A percentile compares a stretch with the other conserved stretches of the same genome.
phyloP scores from a whole-genome alignment of 1,284 basidiomycete genomes.

The Pascua guehoae region DNA sequence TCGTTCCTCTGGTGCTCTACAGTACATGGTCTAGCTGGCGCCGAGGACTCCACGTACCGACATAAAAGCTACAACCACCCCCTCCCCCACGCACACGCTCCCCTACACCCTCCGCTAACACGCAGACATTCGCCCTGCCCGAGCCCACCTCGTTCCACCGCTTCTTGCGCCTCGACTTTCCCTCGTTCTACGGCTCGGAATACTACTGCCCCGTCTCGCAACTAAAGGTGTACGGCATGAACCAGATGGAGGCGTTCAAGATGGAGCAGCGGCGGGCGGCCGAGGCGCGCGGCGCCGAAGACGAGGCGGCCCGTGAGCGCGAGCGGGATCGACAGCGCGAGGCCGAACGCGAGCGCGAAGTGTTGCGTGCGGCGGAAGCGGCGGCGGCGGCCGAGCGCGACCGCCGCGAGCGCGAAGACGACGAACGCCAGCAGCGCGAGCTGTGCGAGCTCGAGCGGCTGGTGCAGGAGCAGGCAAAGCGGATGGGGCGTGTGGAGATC shows the following conservation, averaged over 20 bases:
- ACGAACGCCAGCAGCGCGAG: slow-evolving; percentile 30
- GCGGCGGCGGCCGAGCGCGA: slow-evolving; percentile 23
- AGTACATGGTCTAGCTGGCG: too few species aligned
- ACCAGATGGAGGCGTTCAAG: slow-evolving; percentile 94
- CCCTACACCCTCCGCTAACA: slow-evolving; percentile 50
- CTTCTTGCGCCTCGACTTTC: slow-evolving; percentile 90
- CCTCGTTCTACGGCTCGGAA: slow-evolving; percentile 89
- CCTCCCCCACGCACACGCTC: neutral
- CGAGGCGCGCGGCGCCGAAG: slow-evolving; percentile 22
- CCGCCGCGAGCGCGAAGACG: slow-evolving; percentile 22
- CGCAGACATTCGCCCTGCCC: slow-evolving; percentile 61
- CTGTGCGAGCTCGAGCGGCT: slow-evolving; percentile 37
- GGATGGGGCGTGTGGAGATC: slow-evolving; percentile 13
- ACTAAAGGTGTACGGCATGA: slow-evolving; percentile 89
- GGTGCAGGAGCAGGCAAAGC: slow-evolving; percentile 33
- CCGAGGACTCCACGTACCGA: too few species aligned
- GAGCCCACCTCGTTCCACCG: slow-evolving; percentile 78
- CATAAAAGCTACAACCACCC: too few species aligned
- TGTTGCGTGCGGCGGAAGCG: slow-evolving; percentile 34
- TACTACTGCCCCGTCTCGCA: slow-evolving; percentile 95
- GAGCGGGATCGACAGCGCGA: slow-evolving; percentile 21
- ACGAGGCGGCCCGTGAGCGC: slow-evolving; percentile 26
- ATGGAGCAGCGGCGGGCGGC: slow-evolving; percentile 60
- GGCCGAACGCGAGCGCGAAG: slow-evolving; percentile 55
- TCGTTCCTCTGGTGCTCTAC: too few species aligned